Conservation (phyloP, 2,329 filamentous ascomycete genomes). For the Scedosporium boydii region DNA sequence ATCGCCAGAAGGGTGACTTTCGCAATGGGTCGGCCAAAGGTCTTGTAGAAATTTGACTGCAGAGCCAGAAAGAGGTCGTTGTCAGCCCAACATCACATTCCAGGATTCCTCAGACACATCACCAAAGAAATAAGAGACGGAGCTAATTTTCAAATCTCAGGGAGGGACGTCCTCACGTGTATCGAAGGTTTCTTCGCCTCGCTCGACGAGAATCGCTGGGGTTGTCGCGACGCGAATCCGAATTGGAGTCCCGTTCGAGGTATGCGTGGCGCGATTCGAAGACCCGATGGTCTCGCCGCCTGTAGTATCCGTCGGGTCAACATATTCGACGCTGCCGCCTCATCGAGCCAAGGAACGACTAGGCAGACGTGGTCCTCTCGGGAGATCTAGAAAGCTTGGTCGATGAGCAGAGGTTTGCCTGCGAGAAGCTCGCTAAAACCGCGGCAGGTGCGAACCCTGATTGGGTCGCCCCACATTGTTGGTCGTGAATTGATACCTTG, state of each 20-base stretch:
- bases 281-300: background rate
- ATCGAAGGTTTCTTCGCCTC: background rate
- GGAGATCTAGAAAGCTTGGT: background rate
- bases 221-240: background rate
- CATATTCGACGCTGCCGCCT: background rate
- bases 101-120: background rate
- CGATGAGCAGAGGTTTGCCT: background rate
- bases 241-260: background rate
- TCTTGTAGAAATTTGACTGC: constrained; percentile 58
- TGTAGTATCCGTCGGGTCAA: background rate
- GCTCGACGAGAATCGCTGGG: background rate
- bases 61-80: background rate
- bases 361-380: background rate
- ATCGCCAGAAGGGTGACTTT: constrained; percentile 68
- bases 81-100: background rate
- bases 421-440: constrained; percentile 1
- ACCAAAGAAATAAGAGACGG: background rate
- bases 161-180: background rate
- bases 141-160: too few species aligned
- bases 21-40: constrained; percentile 61
- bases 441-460: background rate
- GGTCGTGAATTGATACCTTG: background rate
- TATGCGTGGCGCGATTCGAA: background rate
- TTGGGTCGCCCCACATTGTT: background rate
- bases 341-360: background rate